Percentiles rank a stretch among this genome's conserved stretches.
phyloP scores from a whole-genome alignment of 2,329 filamentous ascomycete species.

The Cladophialophora chaetospira region DNA sequence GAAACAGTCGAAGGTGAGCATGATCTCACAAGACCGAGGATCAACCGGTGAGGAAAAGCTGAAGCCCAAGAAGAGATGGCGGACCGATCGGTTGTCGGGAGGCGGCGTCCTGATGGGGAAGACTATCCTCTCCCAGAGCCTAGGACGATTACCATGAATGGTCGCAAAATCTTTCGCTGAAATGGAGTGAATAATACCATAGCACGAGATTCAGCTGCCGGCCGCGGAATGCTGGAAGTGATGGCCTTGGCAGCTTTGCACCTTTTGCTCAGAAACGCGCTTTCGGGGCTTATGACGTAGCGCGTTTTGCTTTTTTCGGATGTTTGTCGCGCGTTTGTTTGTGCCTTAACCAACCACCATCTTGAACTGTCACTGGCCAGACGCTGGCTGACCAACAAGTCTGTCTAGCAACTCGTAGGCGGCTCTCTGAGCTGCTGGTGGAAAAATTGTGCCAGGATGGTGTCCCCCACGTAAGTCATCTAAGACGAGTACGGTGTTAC shows the following conservation, averaged over 20 bases:
- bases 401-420: not conserved
- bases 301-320: not conserved
- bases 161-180: not conserved
- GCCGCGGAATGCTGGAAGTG: not conserved
- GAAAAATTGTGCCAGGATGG: not conserved
- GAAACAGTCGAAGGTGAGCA: not conserved
- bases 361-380: not conserved
- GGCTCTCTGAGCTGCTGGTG: not conserved
- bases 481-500: not conserved
- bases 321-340: not conserved
- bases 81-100: not conserved
- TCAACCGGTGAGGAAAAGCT: not conserved
- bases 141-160: not conserved
- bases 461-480: not conserved
- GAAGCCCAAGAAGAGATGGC: conserved; percentile 1
- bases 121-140: not conserved
- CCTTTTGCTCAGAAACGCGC: not conserved
- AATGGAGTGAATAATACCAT: not conserved
- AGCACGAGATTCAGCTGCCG: not conserved
- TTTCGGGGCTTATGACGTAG: not conserved
- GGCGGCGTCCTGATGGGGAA: not conserved
- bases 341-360: not conserved
- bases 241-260: not conserved
- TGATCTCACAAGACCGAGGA: conserved; percentile 12
- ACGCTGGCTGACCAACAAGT: not conserved